Conservation (phyloP, 352 stramenopile species). For the Phytophthora litchii region DNA sequence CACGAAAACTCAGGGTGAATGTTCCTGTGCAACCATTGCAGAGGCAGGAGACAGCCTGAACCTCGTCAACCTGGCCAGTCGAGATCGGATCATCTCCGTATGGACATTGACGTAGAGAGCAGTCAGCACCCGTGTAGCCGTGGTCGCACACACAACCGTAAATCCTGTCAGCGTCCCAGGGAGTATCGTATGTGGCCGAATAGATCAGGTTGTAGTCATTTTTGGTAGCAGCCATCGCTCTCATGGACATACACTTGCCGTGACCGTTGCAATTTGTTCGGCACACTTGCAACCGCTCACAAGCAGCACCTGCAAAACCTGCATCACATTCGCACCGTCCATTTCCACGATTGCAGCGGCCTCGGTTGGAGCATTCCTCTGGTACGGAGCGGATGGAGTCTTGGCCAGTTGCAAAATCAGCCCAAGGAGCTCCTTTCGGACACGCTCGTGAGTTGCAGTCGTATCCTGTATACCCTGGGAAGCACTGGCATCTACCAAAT, state of each 20-base stretch:
- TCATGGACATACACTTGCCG: slow-evolving; percentile 88
- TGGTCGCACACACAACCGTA: slow-evolving; percentile 90
- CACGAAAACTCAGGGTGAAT: slow-evolving; percentile 70
- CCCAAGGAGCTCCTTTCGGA: slow-evolving; percentile 67
- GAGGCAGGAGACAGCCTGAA: slow-evolving; percentile 79
- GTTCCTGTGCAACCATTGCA: slow-evolving; percentile 61
- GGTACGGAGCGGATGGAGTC: slow-evolving; percentile 50
- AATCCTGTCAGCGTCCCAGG: slow-evolving; percentile 89
- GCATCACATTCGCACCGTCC: slow-evolving; percentile 84
- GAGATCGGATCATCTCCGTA: slow-evolving; percentile 88
- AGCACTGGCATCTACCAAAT: slow-evolving; percentile 80
- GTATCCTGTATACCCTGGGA: slow-evolving; percentile 83
- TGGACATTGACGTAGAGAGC: slow-evolving; percentile 82
- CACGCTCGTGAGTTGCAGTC: slow-evolving; percentile 87
- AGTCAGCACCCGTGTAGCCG: slow-evolving; percentile 89
- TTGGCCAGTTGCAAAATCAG: slow-evolving; percentile 49
- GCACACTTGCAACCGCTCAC: slow-evolving; percentile 70
- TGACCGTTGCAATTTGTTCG: slow-evolving; percentile 88
- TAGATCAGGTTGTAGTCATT: slow-evolving; percentile 76
- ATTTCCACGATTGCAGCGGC: slow-evolving; percentile 73
- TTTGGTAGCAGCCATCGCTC: slow-evolving; percentile 41
- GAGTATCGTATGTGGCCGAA: slow-evolving; percentile 53
- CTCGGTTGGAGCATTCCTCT: slow-evolving; percentile 75
- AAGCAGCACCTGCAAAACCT: slow-evolving; percentile 73
- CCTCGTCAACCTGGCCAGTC: slow-evolving; percentile 71